Evolutionary conservation across 2,329 filamentous ascomycete species (phyloP), one percentile per base, ranked within the genome.

Genomic region (Exutisphaerella laricina): DNA sequence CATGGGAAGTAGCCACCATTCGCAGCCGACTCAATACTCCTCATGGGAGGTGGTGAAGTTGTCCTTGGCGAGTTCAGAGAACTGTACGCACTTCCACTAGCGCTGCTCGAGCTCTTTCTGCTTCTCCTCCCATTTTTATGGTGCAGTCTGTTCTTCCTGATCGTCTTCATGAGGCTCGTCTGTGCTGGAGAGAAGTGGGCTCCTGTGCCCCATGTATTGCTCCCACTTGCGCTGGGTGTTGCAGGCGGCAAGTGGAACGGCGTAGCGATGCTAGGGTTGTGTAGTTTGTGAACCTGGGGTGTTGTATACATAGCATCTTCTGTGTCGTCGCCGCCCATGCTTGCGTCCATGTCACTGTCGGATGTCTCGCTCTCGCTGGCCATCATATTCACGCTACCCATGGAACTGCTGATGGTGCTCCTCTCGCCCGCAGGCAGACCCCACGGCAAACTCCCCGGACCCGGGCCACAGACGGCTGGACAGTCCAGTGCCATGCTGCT

Each of bases 231-330:
- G 16, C 55, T 50, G 73, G 74, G 55, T 7, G 74, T 79, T 10
- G 71, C 70, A 22, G 71, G 66, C 8, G 41, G 46, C 29, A 71
- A 38, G 26, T 48, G 56, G 43, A 70, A 72, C 4, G 64, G 65
- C 25, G 50, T 53, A 4, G 63, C 64, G 66, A 59, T 75, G 65
- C 49, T 69, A 70, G 64, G 66, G 41, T 69, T 69, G 8, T 67
- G 66, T 40, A 73, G 61, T 56, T 82, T 87, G 45, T 74, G 74
- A 12, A 82, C 78, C 59, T 94, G 87, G 1, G 90, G 89, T 3
- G 89, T 96, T 31, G 78, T 86, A 50, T 89, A 72, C 60, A 92
- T 88, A 8, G 83, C 74, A 55, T 95, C 88, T 41, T 74, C 70
- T 39, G 66, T 59, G 38, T 73, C 68, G 25, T 72, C 69, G 21